phyloP scores from a whole-genome alignment of 257 asterid genomes.

The Salvia hispanica region DNA sequence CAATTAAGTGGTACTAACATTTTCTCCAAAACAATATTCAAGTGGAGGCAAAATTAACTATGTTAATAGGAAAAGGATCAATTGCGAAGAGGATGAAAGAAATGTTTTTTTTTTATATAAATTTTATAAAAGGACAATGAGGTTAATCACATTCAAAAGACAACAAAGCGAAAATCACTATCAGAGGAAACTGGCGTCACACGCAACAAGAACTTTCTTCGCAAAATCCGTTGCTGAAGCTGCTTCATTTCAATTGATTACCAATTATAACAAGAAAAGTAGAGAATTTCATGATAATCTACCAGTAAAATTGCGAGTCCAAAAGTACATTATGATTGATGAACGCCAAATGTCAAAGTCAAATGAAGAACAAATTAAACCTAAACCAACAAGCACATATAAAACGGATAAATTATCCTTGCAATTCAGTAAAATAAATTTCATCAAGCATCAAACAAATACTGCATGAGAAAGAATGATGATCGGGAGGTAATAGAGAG shows the following conservation, averaged over 20 bases:
- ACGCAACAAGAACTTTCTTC: conserved; percentile 3
- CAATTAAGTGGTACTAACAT: neutral
- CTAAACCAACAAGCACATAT: neutral
- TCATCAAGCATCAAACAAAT: neutral
- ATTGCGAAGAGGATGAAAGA: neutral
- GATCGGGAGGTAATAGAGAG: conserved; percentile 4
- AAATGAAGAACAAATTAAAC: neutral
- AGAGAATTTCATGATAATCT: conserved; percentile 5
- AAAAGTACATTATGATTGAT: neutral
- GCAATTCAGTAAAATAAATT: neutral
- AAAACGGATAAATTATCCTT: neutral
- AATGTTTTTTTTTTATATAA: too few relatives aligned
- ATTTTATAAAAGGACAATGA: neutral
- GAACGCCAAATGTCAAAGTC: neutral
- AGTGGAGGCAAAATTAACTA: neutral
- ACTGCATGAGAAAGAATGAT: neutral
- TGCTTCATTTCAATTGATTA: conserved; percentile 18
- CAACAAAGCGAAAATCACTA: neutral
- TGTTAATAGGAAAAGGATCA: neutral
- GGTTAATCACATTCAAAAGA: conserved; percentile 10
- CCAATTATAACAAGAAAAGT: conserved; percentile 6
- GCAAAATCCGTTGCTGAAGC: conserved; percentile 4
- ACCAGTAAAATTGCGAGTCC: conserved; percentile 3
- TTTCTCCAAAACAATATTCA: neutral
- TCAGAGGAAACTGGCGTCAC: conserved; percentile 11